These are phyloP conservation scores for Onygenales sp. DNA, from an alignment of 2,329 filamentous ascomycete species.

Conservation along the genomic window DNA sequence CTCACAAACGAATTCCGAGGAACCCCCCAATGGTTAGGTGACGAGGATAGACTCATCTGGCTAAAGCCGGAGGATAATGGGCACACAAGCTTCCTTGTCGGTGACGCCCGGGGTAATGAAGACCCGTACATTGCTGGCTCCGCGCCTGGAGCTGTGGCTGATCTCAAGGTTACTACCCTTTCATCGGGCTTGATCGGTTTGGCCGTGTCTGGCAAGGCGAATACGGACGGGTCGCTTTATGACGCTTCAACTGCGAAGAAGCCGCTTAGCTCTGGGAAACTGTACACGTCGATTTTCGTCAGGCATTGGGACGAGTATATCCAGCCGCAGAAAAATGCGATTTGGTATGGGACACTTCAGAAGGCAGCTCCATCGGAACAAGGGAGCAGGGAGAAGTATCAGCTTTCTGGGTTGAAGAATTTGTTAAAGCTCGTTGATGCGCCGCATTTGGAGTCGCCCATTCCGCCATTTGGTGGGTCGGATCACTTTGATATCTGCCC, in stretches of 20 bases:
- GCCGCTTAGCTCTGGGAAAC: slow-evolving; percentile 34
- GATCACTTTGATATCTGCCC: slow-evolving; percentile 39
- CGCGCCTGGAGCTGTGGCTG: slow-evolving; percentile 36
- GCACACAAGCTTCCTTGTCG: slow-evolving; percentile 37
- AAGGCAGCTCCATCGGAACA: slow-evolving; percentile 24
- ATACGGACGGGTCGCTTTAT: slow-evolving; percentile 38
- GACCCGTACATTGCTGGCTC: slow-evolving; percentile 35
- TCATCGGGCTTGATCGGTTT: slow-evolving; percentile 35
- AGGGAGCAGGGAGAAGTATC: slow-evolving; percentile 17
- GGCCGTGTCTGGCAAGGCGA: slow-evolving; percentile 38
- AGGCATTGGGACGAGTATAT: slow-evolving; percentile 46
- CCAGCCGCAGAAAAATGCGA: slow-evolving; percentile 38
- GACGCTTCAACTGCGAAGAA: slow-evolving; percentile 42
- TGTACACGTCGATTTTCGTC: slow-evolving; percentile 44
- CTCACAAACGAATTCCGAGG: slow-evolving; percentile 36
- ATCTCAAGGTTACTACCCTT: slow-evolving; percentile 35
- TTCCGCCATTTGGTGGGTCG: slow-evolving; percentile 38
- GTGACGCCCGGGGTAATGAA: slow-evolving; percentile 29
- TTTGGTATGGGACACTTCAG: slow-evolving; percentile 41
- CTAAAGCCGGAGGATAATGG: slow-evolving; percentile 36
- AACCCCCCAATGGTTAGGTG: slow-evolving; percentile 38
- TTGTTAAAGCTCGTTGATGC: slow-evolving; percentile 30
- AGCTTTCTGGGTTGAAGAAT: slow-evolving; percentile 35
- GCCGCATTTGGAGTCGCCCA: slow-evolving; percentile 35
- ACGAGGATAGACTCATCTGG: slow-evolving; percentile 36